phyloP scores from a whole-genome alignment of 768 basidiomycete species.

The Tulasnella sp. region DNA sequence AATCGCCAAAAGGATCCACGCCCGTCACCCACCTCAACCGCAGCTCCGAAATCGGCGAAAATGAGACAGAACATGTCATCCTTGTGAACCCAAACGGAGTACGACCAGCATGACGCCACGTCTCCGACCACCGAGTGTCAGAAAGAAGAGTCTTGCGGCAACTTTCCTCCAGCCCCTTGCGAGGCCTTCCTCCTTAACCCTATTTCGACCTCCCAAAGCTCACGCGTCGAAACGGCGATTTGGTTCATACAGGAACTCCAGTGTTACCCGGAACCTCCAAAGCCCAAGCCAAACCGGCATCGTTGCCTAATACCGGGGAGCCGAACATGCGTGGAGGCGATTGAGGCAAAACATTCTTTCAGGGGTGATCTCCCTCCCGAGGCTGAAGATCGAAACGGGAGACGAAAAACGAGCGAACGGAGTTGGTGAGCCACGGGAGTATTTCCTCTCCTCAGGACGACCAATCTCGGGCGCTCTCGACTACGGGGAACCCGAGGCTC shows the following conservation, averaged over 20 bases:
- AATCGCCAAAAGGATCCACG: no score
- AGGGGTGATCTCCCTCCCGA: conserved; percentile 48
- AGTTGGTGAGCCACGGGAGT: neutral
- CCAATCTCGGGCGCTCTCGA: neutral
- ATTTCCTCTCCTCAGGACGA: neutral
- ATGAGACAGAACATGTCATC: conserved; percentile 57
- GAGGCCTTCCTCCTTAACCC: neutral
- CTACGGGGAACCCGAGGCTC: neutral
- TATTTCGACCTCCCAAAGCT: neutral
- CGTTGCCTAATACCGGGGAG: conserved; percentile 65
- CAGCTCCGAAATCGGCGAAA: conserved; percentile 53
- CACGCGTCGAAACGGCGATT: conserved; percentile 52
- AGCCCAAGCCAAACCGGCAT: conserved; percentile 71
- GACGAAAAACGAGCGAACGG: conserved; percentile 32
- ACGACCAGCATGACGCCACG: conserved; percentile 55
- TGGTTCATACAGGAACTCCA: conserved; percentile 81
- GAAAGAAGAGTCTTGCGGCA: conserved; percentile 45
- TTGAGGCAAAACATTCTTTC: conserved; percentile 70
- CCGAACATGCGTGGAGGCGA: conserved; percentile 59
- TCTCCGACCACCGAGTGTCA: conserved; percentile 47
- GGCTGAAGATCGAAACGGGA: conserved; percentile 34
- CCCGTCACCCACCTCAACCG: conserved; percentile 38
- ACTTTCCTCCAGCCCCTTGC: conserved; percentile 47
- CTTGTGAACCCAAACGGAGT: conserved; percentile 82
- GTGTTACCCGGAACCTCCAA: conserved; percentile 72